Conservation (phyloP, 2,329 filamentous ascomycete genomes). For the Hypoxylon sp. region DNA sequence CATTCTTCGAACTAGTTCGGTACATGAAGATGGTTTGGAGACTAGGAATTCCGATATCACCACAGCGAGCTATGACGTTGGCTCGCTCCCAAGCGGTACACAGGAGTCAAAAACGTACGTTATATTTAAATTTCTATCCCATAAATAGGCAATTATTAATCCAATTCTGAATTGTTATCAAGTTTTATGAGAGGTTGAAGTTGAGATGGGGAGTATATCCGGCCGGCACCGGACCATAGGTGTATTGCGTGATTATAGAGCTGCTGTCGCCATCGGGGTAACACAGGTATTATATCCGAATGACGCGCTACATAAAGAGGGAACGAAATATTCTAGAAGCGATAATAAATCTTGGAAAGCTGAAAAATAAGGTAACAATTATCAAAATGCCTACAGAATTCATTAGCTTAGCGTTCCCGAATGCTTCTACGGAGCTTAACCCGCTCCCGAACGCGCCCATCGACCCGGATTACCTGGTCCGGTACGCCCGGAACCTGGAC, state of each 20-base stretch:
- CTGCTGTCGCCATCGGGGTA: constrained; percentile 33
- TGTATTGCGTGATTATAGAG: constrained; percentile 38
- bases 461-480: constrained; percentile 63
- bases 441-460: constrained; percentile 61
- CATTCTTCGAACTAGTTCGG: no score
- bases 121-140: no score
- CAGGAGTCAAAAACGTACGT: no score
- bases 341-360: constrained; percentile 3
- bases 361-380: no score
- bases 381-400: constrained; percentile 61
- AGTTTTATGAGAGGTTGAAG: constrained; percentile 12
- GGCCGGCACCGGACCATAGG: constrained; percentile 33
- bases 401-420: constrained; percentile 66
- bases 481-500: constrained; percentile 65
- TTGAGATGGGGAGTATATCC: constrained; percentile 22
- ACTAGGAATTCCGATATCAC: no score
- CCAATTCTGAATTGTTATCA: no score
- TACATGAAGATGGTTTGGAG: no score
- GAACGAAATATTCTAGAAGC: constrained; percentile 5
- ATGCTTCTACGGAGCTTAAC: constrained; percentile 63
- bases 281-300: constrained; percentile 19
- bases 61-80: no score
- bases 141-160: no score
- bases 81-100: no score
- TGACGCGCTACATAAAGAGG: constrained; percentile 15